These are phyloP conservation scores for Zea mays DNA, from an alignment of 176 grass and related monocot species.

Conservation along the genomic window Zm-B73-REFERENCE-NAM-5.0 NC_050099.1:15669501-15670000, in stretches of 20 bases:
- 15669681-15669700: constrained; percentile 1
- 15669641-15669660: not conserved
- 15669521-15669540: too few relatives aligned
- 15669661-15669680: constrained; percentile 9
- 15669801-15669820: not conserved
- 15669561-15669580: not conserved
- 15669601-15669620: not conserved
- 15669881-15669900: constrained; percentile 90
- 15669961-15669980: constrained; percentile 2
- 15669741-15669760: not conserved
- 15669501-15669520: too few relatives aligned
- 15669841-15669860: constrained; percentile 27
- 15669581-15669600: not conserved
- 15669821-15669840: not conserved
- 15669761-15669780: constrained; percentile 23
- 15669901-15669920: constrained; percentile 65
- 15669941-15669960: constrained; percentile 52
- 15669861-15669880: constrained; percentile 49
- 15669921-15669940: constrained; percentile 66
- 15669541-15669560: not conserved
- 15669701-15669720: constrained; percentile 16
- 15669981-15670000: not conserved
- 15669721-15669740: not conserved
- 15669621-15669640: not conserved
- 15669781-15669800: not conserved